Conservation (phyloP, 1,284 basidiomycete genomes). For the Mycena sp. region DNA sequence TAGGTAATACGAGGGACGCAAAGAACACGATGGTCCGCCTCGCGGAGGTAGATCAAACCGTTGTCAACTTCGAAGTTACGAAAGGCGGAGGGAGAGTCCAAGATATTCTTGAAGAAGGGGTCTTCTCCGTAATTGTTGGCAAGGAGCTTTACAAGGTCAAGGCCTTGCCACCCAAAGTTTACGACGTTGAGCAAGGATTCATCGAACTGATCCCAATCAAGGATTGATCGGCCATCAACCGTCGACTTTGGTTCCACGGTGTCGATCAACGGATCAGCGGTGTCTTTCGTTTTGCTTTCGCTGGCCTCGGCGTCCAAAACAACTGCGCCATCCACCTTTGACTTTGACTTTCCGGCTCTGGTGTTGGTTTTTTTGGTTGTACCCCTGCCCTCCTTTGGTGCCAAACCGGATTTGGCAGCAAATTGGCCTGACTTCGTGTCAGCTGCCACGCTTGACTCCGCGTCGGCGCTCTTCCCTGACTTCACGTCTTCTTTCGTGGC, state of each 20-base stretch:
- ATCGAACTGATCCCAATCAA: background rate
- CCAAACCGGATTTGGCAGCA: slow-evolving; percentile 6
- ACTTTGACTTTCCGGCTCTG: too few species aligned
- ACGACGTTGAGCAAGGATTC: background rate
- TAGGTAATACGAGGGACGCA: slow-evolving; percentile 45
- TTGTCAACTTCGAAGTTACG: slow-evolving; percentile 39
- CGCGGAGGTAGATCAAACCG: slow-evolving; percentile 37
- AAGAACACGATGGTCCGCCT: slow-evolving; percentile 31
- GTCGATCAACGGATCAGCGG: too few species aligned
- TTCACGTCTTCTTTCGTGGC: background rate
- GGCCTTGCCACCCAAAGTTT: slow-evolving; percentile 11
- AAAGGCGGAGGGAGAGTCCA: slow-evolving; percentile 31
- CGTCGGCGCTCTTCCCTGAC: too few species aligned
- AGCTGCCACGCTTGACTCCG: too few species aligned
- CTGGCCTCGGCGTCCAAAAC: too few species aligned
- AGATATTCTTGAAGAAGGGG: slow-evolving; percentile 31
- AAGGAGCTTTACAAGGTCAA: slow-evolving; percentile 30
- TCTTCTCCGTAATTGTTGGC: slow-evolving; percentile 31
- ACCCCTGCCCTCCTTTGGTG: slow-evolving; percentile 35
- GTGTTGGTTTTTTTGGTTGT: background rate
- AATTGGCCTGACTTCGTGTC: too few species aligned
- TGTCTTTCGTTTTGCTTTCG: background rate
- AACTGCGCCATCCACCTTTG: background rate
- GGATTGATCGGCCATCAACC: too few species aligned
- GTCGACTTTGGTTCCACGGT: too few species aligned